Base-by-base conservation (phyloP, 1,284 basidiomycete species). In the Schizophyllum amplum region DNA sequence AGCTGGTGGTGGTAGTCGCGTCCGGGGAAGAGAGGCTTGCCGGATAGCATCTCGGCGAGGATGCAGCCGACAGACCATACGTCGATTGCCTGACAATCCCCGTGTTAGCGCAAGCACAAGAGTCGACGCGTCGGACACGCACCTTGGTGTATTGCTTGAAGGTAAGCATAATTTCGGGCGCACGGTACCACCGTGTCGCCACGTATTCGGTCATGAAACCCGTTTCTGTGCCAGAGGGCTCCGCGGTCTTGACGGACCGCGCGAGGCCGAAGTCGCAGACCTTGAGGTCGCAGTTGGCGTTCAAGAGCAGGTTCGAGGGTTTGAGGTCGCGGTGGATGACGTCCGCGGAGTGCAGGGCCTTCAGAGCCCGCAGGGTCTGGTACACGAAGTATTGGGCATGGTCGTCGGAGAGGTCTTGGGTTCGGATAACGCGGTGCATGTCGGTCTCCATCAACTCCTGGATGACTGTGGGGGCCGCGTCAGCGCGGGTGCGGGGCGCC, bases 31-130 rank as follows among this genome's bases (percentile, higher is more conserved):
- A 98, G 79, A 0, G 95, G 94, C 66, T 94, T 90, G 22, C 94
- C 91, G 2, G 86, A 90, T 5, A 98, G 77, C 94, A 98, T 98
- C 75, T 98, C 95, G 1, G 94, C 96, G 26, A 98, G 81, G 68
- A 98, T 97, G 69, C 95, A 98, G 5, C 95, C 95, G 24, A 98
- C 92, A 9, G 92, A 94, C 95, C 95, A 97, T 17, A 95, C 83
- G 65, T 94, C 92, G 65, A 95, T 94, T 25, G 92, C 87, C 86
- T 89, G 7, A 59, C 55, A 57, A 23, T 11, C 26, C 21, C 9
- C 5, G 33, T 65, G 63, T 63, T 65, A 54, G 57, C 50, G 51
- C 54, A 42, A 24, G 52, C 47, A 22, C 23, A 25, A 9, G 27
- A n/a, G 47, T 53, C 51, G 51, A 52, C 51, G n/a, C 47, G 24